phyloP scores from a whole-genome alignment of 1,139 yeast genomes.

The Eremothecium coryli region DNA sequence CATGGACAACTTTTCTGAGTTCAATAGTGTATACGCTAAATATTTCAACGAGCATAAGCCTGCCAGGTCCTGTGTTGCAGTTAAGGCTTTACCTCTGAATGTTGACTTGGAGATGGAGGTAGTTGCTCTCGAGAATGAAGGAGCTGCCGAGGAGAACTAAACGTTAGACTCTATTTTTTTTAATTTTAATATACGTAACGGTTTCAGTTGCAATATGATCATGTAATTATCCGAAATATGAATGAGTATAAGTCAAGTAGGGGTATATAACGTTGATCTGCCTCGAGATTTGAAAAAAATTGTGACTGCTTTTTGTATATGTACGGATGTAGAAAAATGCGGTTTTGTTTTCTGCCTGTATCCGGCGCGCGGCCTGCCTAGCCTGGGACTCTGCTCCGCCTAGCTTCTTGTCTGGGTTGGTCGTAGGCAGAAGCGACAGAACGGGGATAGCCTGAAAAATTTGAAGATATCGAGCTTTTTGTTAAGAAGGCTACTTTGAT shows the following conservation, averaged over 20 bases:
- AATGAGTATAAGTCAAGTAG: no score
- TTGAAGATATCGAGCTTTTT: conserved; percentile 1
- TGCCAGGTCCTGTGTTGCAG: conserved; percentile 94
- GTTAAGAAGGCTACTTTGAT: background rate
- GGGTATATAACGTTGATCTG: background rate
- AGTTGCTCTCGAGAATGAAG: conserved; percentile 52
- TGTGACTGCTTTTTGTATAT: conserved; percentile 3
- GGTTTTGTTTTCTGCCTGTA: no score
- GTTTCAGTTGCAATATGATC: background rate
- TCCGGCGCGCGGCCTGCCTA: no score
- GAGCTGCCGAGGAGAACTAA: no score
- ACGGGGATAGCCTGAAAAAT: conserved; percentile 1
- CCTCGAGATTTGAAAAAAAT: background rate
- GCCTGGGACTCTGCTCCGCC: no score
- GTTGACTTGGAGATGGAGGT: conserved; percentile 68
- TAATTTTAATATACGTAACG: no score
- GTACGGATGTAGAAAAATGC: conserved; percentile 6
- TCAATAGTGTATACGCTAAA: conserved; percentile 75
- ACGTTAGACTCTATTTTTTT: no score
- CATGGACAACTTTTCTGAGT: conserved; percentile 70
- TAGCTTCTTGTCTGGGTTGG: no score
- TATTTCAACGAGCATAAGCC: conserved; percentile 80
- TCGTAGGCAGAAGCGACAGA: background rate
- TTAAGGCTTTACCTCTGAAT: conserved; percentile 75
- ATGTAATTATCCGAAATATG: no score